Evolutionary conservation across 2,329 filamentous ascomycete genomes (phyloP).

Genomic region (Cladosporium sp.): DNA sequence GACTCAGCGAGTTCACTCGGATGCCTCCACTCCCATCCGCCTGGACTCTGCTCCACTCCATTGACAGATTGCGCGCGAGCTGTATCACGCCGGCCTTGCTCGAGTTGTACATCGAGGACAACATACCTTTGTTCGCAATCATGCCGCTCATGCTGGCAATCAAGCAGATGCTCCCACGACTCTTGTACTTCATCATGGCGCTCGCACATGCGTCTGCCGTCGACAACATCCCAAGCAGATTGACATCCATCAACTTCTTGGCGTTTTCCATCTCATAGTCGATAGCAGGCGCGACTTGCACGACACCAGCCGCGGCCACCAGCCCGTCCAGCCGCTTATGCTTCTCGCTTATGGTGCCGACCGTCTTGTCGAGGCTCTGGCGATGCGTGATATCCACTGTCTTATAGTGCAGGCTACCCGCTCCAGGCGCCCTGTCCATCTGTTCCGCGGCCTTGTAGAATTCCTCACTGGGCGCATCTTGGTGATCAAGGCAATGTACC

Average conservation of each 20-base stretch:
- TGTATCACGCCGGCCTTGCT: conserved; percentile 52
- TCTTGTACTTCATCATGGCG: conserved; percentile 45
- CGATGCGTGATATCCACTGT: conserved; percentile 42
- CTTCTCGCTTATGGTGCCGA: conserved; percentile 22
- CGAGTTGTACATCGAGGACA: conserved; percentile 46
- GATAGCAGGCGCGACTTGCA: conserved; percentile 22
- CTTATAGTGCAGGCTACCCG: conserved; percentile 39
- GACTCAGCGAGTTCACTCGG: conserved; percentile 29
- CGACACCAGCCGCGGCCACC: conserved; percentile 26
- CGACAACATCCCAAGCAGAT: conserved; percentile 45
- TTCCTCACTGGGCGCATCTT: conserved; percentile 39
- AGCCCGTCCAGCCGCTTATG: conserved; percentile 25
- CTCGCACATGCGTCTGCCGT: conserved; percentile 41
- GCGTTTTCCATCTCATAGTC: conserved; percentile 30
- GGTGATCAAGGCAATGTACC: conserved; percentile 45
- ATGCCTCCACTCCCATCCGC: conserved; percentile 23
- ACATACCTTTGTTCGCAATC: conserved; percentile 18
- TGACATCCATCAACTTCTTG: conserved; percentile 39
- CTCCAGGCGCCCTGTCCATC: conserved; percentile 31
- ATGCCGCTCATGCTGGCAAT: conserved; percentile 33
- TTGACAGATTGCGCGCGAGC: conserved; percentile 46
- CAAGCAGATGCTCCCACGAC: conserved; percentile 33
- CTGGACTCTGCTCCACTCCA: conserved; percentile 39
- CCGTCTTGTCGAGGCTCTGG: conserved; percentile 13
- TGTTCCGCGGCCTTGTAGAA: conserved; percentile 36